A percentile compares a stretch with the other conserved stretches of the same genome.
Conservation (phyloP, 2,329 filamentous ascomycete species). For the Exophiala aquamarina region DNA sequence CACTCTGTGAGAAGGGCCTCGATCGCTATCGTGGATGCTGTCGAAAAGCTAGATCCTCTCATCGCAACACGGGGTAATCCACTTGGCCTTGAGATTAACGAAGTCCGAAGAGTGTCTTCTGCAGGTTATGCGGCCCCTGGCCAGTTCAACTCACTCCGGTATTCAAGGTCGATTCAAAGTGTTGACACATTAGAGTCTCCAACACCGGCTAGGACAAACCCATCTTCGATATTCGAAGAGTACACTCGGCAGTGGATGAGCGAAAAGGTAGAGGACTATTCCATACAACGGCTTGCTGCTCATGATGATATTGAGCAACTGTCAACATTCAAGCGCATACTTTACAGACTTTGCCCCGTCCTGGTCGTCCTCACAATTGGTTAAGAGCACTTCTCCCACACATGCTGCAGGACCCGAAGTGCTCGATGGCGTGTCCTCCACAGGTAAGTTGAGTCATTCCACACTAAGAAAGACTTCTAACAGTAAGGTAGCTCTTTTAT, state of each 20-base stretch:
- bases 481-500: constrained; percentile 28
- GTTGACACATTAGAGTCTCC: constrained; percentile 4
- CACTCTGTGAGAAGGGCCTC: constrained; percentile 14
- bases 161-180: background rate
- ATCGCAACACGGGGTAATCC: constrained; percentile 19
- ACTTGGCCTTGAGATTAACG: constrained; percentile 16
- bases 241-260: constrained; percentile 13
- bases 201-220: constrained; percentile 1
- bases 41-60: constrained; percentile 19
- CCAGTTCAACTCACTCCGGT: constrained; percentile 17
- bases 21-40: constrained; percentile 9
- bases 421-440: constrained; percentile 27
- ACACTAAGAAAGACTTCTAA: background rate
- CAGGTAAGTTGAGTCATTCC: constrained; percentile 17
- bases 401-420: constrained; percentile 23
- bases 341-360: constrained; percentile 18
- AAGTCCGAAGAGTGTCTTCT: constrained; percentile 19
- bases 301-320: constrained; percentile 20
- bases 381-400: constrained; percentile 29
- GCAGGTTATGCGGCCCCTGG: constrained; percentile 12
- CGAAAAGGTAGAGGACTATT: constrained; percentile 16
- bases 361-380: constrained; percentile 25
- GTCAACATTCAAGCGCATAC: constrained; percentile 10
- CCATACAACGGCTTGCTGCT: constrained; percentile 17
- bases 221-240: background rate